Evolutionary conservation across 345 rosid species (phyloP).

Genomic region (Microthlaspi erraticum): DNA sequence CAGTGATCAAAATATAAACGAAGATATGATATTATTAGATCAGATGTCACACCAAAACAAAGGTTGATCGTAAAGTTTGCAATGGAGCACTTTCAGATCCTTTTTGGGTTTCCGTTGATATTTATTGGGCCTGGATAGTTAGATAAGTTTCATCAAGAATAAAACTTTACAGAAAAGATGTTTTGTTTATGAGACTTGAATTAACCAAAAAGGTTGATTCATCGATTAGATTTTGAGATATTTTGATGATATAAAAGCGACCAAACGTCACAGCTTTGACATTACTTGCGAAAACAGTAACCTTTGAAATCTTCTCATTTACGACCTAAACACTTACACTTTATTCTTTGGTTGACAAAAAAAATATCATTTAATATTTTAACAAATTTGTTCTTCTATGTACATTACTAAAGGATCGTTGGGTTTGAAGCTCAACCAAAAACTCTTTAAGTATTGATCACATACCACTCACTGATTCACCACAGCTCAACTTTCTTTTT

Average conservation of each 20-base stretch:
- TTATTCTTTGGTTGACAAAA: slow-evolving; percentile 1
- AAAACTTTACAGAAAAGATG: too few relatives aligned
- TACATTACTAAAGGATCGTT: neutral
- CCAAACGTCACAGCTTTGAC: slow-evolving; percentile 11
- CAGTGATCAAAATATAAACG: neutral
- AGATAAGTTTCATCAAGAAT: neutral
- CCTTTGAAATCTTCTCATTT: slow-evolving; percentile 1
- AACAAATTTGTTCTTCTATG: neutral
- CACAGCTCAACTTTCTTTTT: neutral
- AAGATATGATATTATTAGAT: neutral
- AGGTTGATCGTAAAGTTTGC: neutral
- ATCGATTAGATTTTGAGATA: neutral
- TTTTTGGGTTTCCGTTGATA: neutral
- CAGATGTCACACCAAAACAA: neutral
- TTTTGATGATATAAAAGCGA: slow-evolving; percentile 1
- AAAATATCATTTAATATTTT: neutral
- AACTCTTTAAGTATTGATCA: neutral
- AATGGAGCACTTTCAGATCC: neutral
- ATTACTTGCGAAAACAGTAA: slow-evolving; percentile 18
- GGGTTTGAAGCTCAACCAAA: neutral
- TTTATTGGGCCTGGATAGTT: slow-evolving; percentile 6
- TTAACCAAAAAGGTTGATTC: neutral
- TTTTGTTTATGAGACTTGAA: neutral
- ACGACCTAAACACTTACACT: neutral
- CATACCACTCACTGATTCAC: neutral